A percentile compares a stretch with the other conserved stretches of the same genome.
Evolutionary conservation across 78 protist genomes (phyloP).

Genomic region (Creolimax fragrantissima): DNA sequence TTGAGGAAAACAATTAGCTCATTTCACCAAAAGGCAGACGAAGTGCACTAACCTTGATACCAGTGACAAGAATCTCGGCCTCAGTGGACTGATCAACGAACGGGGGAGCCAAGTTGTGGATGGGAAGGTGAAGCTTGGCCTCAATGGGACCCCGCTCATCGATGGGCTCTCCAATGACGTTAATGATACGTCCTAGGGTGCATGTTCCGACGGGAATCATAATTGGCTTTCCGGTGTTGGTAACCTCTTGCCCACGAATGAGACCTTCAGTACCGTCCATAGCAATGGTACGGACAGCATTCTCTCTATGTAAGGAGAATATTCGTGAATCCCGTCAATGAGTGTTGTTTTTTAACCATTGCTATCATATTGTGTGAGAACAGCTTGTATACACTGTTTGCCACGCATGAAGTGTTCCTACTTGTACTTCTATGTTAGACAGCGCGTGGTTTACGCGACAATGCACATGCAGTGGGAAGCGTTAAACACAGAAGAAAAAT

Average conservation of each 20-base stretch:
- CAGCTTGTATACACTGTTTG: too few species aligned
- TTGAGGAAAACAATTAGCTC: too few species aligned
- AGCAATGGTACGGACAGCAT: constrained; percentile 94
- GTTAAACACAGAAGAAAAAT: too few species aligned
- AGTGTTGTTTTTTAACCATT: too few species aligned
- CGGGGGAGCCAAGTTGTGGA: constrained; percentile 85
- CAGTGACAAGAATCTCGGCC: constrained; percentile 87
- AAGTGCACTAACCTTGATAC: constrained; percentile 77
- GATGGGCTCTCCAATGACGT: constrained; percentile 97
- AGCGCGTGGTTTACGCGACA: neutral
- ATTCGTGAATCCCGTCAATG: too few species aligned
- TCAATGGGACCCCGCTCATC: constrained; percentile 89
- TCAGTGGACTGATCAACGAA: constrained; percentile 79
- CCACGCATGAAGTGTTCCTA: too few species aligned
- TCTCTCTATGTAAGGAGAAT: constrained; percentile 34
- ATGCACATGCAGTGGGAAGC: too few species aligned
- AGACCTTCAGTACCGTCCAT: constrained; percentile 97
- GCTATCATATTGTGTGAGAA: too few species aligned
- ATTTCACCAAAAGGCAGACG: too few species aligned
- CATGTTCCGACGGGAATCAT: constrained; percentile 91
- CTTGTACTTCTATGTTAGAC: neutral
- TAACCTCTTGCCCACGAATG: constrained; percentile 74
- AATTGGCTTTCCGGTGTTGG: constrained; percentile 88
- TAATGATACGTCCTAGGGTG: constrained; percentile 96
- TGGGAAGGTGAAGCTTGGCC: constrained; percentile 52